Conservation (phyloP, 805 yeast species). For the Torulaspora delbrueckii region DNA sequence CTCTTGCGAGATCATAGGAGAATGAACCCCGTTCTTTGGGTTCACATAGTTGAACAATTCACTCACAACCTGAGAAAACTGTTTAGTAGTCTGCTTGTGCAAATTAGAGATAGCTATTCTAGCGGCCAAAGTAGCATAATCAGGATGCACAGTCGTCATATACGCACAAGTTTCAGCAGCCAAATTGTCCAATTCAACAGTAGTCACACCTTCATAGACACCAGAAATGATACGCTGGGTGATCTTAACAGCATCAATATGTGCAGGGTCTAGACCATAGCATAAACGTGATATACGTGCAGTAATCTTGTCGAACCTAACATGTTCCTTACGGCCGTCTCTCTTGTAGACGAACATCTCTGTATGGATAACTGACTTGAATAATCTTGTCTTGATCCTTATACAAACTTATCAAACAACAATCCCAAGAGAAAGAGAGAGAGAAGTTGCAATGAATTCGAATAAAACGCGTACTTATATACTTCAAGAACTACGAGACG, state of each 20-base stretch:
- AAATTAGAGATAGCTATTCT: conserved; percentile 91
- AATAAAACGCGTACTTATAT: conserved; percentile 5
- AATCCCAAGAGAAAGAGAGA: neutral
- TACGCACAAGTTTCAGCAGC: conserved; percentile 98
- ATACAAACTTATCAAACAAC: neutral
- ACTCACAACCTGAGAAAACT: conserved; percentile 69
- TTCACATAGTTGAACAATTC: conserved; percentile 73
- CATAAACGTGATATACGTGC: conserved; percentile 91
- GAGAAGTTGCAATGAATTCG: neutral
- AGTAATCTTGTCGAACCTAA: conserved; percentile 93
- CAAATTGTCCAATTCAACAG: conserved; percentile 73
- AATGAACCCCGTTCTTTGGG: conserved; percentile 66
- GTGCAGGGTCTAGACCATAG: conserved; percentile 86
- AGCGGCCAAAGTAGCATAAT: conserved; percentile 91
- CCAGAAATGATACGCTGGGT: conserved; percentile 95
- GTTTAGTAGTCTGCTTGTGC: conserved; percentile 90
- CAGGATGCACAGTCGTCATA: conserved; percentile 98
- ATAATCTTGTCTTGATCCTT: neutral
- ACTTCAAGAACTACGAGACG: conserved; percentile 1
- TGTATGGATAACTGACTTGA: conserved; percentile 1
- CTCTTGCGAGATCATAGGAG: conserved; percentile 67
- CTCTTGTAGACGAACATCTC: conserved; percentile 83
- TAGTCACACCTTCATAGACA: conserved; percentile 95
- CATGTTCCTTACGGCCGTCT: conserved; percentile 93
- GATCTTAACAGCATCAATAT: conserved; percentile 92